Conservation (phyloP, 768 basidiomycete species). For the Pleurotus citrinopileatus region DNA sequence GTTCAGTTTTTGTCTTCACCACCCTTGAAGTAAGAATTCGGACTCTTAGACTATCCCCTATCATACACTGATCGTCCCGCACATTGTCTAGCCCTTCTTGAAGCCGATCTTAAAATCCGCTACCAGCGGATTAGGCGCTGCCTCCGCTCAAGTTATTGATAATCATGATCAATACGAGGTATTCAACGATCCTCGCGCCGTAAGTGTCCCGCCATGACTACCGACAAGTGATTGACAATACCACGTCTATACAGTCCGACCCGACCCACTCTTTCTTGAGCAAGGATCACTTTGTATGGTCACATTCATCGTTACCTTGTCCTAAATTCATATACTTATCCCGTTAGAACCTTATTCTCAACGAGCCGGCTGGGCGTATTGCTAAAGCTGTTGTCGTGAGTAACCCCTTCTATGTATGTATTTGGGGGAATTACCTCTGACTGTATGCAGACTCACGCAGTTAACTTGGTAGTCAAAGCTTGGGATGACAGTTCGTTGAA, state of each 20-base stretch:
- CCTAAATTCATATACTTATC: slow-evolving; percentile 8
- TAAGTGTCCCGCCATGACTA: slow-evolving; percentile 36
- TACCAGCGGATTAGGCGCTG: slow-evolving; percentile 55
- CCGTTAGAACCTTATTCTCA: slow-evolving; percentile 68
- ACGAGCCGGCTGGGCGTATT: slow-evolving; percentile 78
- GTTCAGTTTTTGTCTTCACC: slow-evolving; percentile 74
- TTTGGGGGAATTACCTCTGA: neutral
- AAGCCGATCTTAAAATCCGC: slow-evolving; percentile 76
- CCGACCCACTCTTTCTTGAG: slow-evolving; percentile 88
- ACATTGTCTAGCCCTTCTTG: slow-evolving; percentile 58
- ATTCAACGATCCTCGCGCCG: slow-evolving; percentile 80
- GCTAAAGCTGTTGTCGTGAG: slow-evolving; percentile 67
- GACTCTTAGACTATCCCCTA: neutral
- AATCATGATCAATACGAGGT: slow-evolving; percentile 83
- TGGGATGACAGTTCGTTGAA: slow-evolving; percentile 76
- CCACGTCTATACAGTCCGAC: slow-evolving; percentile 52
- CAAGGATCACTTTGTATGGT: slow-evolving; percentile 84
- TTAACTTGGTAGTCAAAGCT: slow-evolving; percentile 67
- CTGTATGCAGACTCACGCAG: slow-evolving; percentile 51
- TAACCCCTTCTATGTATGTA: slow-evolving; percentile 8
- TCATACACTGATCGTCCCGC: neutral
- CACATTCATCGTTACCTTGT: neutral
- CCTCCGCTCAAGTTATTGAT: slow-evolving; percentile 77
- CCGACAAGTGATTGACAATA: slow-evolving; percentile 3
- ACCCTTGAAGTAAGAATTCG: slow-evolving; percentile 64